Evolutionary conservation across 179 eudicot genomes (phyloP).

Genomic region (Beta macrorhiza): DNA sequence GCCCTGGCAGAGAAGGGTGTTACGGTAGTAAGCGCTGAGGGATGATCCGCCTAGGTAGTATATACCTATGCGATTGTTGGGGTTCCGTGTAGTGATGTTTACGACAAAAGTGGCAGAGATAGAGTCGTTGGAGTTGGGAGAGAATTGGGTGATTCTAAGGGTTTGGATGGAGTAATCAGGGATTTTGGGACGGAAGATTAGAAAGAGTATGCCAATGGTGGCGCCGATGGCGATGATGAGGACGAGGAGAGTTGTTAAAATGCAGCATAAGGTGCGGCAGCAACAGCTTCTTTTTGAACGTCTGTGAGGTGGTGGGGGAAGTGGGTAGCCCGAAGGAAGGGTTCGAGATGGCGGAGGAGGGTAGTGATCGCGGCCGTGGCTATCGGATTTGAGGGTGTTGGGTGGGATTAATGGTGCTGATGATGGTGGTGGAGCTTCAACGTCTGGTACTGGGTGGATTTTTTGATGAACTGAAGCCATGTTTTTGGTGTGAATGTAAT

Average conservation of each 20-base stretch:
- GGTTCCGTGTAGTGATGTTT: constrained; percentile 68
- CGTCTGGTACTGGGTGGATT: constrained; percentile 64
- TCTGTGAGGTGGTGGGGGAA: constrained; percentile 41
- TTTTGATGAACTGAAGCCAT: constrained; percentile 40
- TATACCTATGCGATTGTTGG: constrained; percentile 74
- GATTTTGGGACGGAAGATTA: constrained; percentile 61
- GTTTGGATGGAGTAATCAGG: constrained; percentile 73
- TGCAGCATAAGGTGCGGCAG: constrained; percentile 60
- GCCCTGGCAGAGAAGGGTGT: constrained; percentile 61
- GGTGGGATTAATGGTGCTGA: constrained; percentile 55
- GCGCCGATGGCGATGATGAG: constrained; percentile 47
- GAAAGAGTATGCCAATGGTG: constrained; percentile 54
- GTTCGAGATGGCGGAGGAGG: constrained; percentile 39
- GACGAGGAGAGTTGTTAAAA: constrained; percentile 36
- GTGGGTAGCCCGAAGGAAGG: constrained; percentile 38
- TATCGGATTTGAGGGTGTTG: constrained; percentile 44
- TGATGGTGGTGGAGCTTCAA: constrained; percentile 44
- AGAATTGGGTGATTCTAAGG: constrained; percentile 51
- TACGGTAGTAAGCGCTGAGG: constrained; percentile 51
- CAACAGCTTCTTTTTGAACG: constrained; percentile 34
- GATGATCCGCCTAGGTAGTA: constrained; percentile 58
- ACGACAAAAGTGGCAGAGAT: constrained; percentile 60
- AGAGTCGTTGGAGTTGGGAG: constrained; percentile 36
- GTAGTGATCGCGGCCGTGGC: constrained; percentile 13
- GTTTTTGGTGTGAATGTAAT: background rate